Evolutionary conservation across 192 early-diverging fungal species (phyloP).

Genomic region (Backusella australiensis): DNA sequence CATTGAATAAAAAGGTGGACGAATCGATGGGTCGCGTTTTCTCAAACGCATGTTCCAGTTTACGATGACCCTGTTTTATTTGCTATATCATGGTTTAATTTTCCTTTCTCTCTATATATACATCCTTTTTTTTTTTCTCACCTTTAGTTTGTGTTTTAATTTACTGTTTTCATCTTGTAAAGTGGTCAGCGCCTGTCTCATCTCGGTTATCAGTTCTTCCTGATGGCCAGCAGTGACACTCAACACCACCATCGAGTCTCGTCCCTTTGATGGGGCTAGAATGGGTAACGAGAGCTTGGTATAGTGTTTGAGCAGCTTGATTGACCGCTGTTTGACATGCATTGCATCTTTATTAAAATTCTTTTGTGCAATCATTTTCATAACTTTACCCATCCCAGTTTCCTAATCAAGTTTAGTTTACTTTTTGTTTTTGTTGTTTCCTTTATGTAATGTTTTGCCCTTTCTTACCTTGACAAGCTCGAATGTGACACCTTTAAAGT

Average conservation of each 20-base stretch:
- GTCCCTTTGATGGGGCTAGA: conserved; percentile 7
- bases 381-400: conserved; percentile 36
- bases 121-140: neutral
- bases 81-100: neutral
- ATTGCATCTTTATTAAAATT: conserved; percentile 16
- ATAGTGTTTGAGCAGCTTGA: conserved; percentile 17
- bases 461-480: conserved; percentile 33
- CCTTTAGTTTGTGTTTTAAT: conserved; percentile 15
- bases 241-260: conserved; percentile 20
- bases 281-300: conserved; percentile 13
- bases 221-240: conserved; percentile 22
- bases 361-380: conserved; percentile 30
- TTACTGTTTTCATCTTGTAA: conserved; percentile 24
- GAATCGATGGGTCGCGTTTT: conserved; percentile 9
- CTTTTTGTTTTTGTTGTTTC: neutral
- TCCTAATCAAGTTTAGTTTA: conserved; percentile 19
- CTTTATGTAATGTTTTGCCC: neutral
- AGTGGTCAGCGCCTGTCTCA: conserved; percentile 14
- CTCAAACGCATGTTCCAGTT: conserved; percentile 22
- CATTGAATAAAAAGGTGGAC: neutral
- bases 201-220: conserved; percentile 28
- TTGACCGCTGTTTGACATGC: conserved; percentile 12
- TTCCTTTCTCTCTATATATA: neutral
- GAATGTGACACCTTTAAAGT: conserved; percentile 30
- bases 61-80: conserved; percentile 23